Base-by-base conservation (phyloP, 768 basidiomycete genomes). In the Tylopilus intermedius region DNA sequence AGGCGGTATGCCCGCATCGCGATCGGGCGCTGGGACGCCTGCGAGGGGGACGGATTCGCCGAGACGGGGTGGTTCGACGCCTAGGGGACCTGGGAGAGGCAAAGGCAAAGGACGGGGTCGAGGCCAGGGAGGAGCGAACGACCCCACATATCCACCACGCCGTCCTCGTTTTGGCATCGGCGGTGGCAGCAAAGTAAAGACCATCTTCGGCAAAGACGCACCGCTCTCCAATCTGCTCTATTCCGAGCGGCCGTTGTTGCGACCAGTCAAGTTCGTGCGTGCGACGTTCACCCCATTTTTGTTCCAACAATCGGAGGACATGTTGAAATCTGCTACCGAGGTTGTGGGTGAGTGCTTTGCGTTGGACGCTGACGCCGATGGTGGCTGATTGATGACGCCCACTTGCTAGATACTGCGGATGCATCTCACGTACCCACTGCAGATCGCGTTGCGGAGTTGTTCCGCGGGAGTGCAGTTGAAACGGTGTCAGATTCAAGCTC, bases 181-280 rank as follows among this genome's bases (percentile, higher is more conserved):
- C 30, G 8, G 30, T 24, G 51, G 51, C 9, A 37, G 42, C 27
- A 55, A 22, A 40, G 2, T 27, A 45, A 49, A 21, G 14, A 6
- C 43, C 8, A 18, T n/a, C 8, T 6, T 54, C 43, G 50, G 50
- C 13, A 67, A 66, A 33, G 73, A 76, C 43, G 76, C 76, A 2
- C 72, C 83, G 4, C 69, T 86, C 15, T 86, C 85, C 1, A 75
- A 72, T 22, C 60, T 84, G 40, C 70, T 87, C 8, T 74, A 79
- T 53, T 68, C 76, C 24, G 78, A 81, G 37, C 71, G 88, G 27
- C 87, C 86, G 2, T 71, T 82, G 0, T 72, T 90, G 15, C 72
- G 74, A n/a, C 89, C 88, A 0, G 71, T 92, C 57, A 69, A 70
- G 11, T 91, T 92, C 58, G 86, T 91, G 11, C 81, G 73, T 15